A percentile compares a stretch with the other conserved stretches of the same genome.
These are phyloP conservation scores for Cryptococcus sp. DNA, from an alignment of 1,284 basidiomycete genomes.

Conservation along the genomic window DNA sequence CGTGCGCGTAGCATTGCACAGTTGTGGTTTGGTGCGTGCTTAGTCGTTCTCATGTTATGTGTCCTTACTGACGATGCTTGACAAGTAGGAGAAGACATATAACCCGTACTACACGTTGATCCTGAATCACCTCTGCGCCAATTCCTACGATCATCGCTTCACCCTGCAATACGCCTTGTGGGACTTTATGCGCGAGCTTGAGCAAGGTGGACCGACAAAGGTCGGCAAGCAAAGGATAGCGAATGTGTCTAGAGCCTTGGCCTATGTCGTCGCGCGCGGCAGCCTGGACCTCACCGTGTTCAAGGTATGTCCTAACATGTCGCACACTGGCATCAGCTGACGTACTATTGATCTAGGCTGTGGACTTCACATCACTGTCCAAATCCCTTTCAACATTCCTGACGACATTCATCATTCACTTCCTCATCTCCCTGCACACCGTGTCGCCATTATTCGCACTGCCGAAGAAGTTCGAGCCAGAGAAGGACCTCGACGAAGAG, in stretches of 20 bases:
- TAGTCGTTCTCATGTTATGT: neutral
- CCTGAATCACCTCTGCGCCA: slow-evolving; percentile 61
- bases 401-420: slow-evolving; percentile 64
- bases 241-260: slow-evolving; percentile 70
- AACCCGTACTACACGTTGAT: slow-evolving; percentile 97
- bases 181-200: slow-evolving; percentile 90
- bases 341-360: slow-evolving; percentile 64
- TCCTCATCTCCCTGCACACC: slow-evolving; percentile 72
- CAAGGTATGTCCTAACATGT: slow-evolving; percentile 63
- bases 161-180: slow-evolving; percentile 95
- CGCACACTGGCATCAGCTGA: neutral
- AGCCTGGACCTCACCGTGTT: slow-evolving; percentile 71
- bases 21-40: slow-evolving; percentile 76
- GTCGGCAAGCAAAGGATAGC: slow-evolving; percentile 41
- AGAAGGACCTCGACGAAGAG: slow-evolving; percentile 53
- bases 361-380: slow-evolving; percentile 77
- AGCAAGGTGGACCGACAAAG: slow-evolving; percentile 34
- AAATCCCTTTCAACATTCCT: slow-evolving; percentile 67
- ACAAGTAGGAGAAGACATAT: slow-evolving; percentile 75
- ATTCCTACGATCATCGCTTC: slow-evolving; percentile 70
- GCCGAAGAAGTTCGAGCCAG: slow-evolving; percentile 28
- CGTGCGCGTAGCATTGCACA: slow-evolving; percentile 87
- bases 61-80: slow-evolving; percentile 2
- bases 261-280: slow-evolving; percentile 80
- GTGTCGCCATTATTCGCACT: slow-evolving; percentile 60